Evolutionary conservation across 352 stramenopile species (phyloP), one percentile per base, ranked within the genome.

Genomic region (Phytopythium cucurbitacearum): DNA sequence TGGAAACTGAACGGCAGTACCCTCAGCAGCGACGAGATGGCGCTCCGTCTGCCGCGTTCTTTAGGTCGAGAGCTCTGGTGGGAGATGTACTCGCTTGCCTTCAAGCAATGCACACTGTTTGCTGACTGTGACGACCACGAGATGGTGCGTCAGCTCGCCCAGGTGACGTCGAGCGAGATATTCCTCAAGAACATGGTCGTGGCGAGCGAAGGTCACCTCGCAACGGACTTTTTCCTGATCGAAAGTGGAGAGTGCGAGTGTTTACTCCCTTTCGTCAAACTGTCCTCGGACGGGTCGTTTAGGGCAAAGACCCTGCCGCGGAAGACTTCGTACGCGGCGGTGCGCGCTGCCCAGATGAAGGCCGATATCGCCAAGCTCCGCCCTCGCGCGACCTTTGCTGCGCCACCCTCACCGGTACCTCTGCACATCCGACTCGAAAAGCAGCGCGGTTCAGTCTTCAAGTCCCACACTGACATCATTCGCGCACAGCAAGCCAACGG

Each of bases 1-100:
- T 90, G 80, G 80, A 80, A 82, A 34, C 49, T 87, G 32, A 90
- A 87, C 28, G 76, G 80, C 13, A 87, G 76, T 15, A 71, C 71
- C 0, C 57, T 83, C 21, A 56, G 67, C 1, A 74, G 87, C 35
- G 53, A 75, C 40, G 80, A 87, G 34, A 48, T 90, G 0, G 52
- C 83, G 5, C 34, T 38, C 0, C 72, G 86, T 47, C 48, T 90
- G 1, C 80, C 80, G 4, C 66, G 67, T 0, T 80, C 79, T 0
- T 54, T 87, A 33, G 71, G 70, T 0, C 68, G 64, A 0, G 47
- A 66, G 1, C 52, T 87, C 3, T 59, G 51, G 1, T 56, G 48
- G 1, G 51, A 65, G 36, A 59, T 89, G 9, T 80, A 80, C 46
- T 12, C 60, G 0, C 53, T 63, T 13, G 73, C 83, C 16, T 60